A percentile compares a stretch with the other conserved stretches of the same genome.
phyloP scores from a whole-genome alignment of 1,284 basidiomycete species.

The Schizophyllum commune region DNA sequence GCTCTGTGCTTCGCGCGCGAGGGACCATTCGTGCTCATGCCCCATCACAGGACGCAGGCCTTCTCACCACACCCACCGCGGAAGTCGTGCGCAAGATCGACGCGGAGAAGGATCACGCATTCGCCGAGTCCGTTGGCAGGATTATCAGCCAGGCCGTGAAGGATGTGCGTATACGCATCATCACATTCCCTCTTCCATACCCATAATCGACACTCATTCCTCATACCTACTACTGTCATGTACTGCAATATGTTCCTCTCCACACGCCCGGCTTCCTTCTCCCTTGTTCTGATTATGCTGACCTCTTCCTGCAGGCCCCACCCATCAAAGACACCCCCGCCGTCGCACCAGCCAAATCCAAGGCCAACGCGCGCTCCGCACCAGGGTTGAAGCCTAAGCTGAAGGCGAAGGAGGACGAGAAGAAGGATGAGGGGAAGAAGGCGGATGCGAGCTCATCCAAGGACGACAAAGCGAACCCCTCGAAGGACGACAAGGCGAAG shows the following conservation, averaged over 20 bases:
- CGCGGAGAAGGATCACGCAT: conserved; percentile 32
- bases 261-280: conserved; percentile 1
- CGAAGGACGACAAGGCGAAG: conserved; percentile 25
- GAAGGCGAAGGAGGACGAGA: conserved; percentile 18
- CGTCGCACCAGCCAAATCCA: conserved; percentile 8
- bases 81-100: conserved; percentile 40
- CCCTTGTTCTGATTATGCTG: neutral
- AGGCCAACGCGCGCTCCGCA: conserved; percentile 4
- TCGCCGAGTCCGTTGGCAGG: conserved; percentile 41
- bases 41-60: conserved; percentile 43
- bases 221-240: too few relatives aligned
- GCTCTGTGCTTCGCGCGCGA: neutral
- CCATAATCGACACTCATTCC: neutral
- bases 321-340: conserved; percentile 8
- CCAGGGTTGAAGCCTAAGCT: conserved; percentile 10
- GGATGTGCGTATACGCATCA: conserved; percentile 2
- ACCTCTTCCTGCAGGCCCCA: conserved; percentile 6
- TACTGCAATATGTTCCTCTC: too few relatives aligned
- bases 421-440: conserved; percentile 19
- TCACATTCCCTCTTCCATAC: neutral
- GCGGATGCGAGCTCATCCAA: conserved; percentile 12
- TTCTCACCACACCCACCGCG: conserved; percentile 45
- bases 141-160: conserved; percentile 44
- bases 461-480: conserved; percentile 24
- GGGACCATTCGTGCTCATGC: neutral